phyloP scores from a whole-genome alignment of 345 rosid genomes.

The Bruguiera parviflora region DNA sequence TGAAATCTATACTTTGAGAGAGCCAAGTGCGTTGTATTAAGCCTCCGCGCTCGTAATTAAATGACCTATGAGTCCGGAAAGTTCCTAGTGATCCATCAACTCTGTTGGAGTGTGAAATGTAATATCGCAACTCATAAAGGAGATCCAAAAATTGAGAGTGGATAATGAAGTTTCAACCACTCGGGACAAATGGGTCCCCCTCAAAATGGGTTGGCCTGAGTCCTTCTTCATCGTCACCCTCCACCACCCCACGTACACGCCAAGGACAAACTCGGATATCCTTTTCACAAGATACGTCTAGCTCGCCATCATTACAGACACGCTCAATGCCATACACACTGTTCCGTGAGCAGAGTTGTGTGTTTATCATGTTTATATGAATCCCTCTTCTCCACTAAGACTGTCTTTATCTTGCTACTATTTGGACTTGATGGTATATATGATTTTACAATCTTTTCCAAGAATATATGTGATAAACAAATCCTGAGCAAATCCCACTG shows the following conservation, averaged over 20 bases:
- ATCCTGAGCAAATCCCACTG: slow-evolving; percentile 65
- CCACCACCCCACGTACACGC: slow-evolving; percentile 49
- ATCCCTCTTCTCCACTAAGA: slow-evolving; percentile 31
- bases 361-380: background rate
- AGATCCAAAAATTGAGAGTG: too few species aligned
- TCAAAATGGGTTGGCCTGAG: background rate
- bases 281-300: slow-evolving; percentile 18
- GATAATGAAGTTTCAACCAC: background rate
- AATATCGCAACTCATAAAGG: too few species aligned
- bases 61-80: too few species aligned
- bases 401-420: background rate
- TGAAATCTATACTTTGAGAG: too few species aligned
- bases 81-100: too few species aligned
- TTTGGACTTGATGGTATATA: background rate
- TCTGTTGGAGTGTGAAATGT: too few species aligned
- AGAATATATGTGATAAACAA: slow-evolving; percentile 4
- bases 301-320: slow-evolving; percentile 5
- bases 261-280: slow-evolving; percentile 38
- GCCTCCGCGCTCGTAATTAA: too few species aligned
- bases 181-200: background rate
- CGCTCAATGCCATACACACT: background rate
- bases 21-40: too few species aligned
- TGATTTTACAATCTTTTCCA: background rate
- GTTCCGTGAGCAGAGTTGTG: too few species aligned
- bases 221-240: slow-evolving; percentile 8